Evolutionary conservation across 2,329 filamentous ascomycete genomes (phyloP).

Genomic region (Penicillium italicum): DNA sequence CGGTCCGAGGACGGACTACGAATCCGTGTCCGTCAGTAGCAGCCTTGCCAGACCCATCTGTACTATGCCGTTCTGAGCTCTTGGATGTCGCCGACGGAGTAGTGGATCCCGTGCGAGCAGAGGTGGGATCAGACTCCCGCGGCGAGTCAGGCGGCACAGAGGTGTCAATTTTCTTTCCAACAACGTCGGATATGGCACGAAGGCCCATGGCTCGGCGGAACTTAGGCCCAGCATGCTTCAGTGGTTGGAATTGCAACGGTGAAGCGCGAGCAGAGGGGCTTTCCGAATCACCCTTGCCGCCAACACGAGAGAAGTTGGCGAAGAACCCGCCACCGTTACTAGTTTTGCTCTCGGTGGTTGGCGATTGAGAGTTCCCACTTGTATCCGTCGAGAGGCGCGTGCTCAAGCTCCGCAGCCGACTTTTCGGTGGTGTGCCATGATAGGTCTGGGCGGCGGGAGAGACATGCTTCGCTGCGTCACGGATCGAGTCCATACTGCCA

Average conservation of each 20-base stretch:
- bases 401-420: slow-evolving; percentile 58
- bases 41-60: slow-evolving; percentile 55
- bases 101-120: slow-evolving; percentile 71
- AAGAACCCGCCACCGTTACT: slow-evolving; percentile 30
- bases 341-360: slow-evolving; percentile 54
- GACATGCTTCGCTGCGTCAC: slow-evolving; percentile 50
- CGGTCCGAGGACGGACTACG: slow-evolving; percentile 51
- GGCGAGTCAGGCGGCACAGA: slow-evolving; percentile 44
- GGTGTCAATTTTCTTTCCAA: slow-evolving; percentile 51
- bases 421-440: slow-evolving; percentile 53
- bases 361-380: slow-evolving; percentile 44
- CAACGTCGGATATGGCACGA: slow-evolving; percentile 75
- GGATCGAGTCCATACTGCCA: slow-evolving; percentile 72
- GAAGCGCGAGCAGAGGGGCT: slow-evolving; percentile 48
- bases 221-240: slow-evolving; percentile 57
- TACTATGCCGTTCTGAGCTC: slow-evolving; percentile 77
- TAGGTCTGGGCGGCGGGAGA: slow-evolving; percentile 67
- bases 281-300: slow-evolving; percentile 48
- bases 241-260: slow-evolving; percentile 46
- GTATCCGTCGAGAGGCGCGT: slow-evolving; percentile 48
- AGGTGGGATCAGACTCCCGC: slow-evolving; percentile 58
- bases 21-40: slow-evolving; percentile 44
- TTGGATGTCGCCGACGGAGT: slow-evolving; percentile 60
- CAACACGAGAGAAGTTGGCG: slow-evolving; percentile 45
- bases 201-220: slow-evolving; percentile 65